Base-by-base conservation (phyloP, 495 filamentous ascomycete species). In the Neurospora intermedia region DNA sequence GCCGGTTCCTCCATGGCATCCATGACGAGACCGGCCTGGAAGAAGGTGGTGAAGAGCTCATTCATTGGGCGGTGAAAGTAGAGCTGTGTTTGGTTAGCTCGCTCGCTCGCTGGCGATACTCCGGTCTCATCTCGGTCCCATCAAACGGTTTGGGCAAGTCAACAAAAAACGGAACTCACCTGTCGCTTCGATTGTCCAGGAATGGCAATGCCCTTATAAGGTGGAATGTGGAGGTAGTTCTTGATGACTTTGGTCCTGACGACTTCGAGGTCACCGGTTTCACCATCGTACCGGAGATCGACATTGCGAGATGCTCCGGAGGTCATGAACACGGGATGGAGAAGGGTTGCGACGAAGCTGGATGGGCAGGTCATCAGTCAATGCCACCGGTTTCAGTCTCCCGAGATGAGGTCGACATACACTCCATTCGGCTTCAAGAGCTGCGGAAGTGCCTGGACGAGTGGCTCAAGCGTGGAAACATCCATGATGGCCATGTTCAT, bases 401-500 rank as follows among this genome's bases (percentile, higher is more conserved):
- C 13, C 31, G 46, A 40, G 2, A 59, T 31, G 70, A 35, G n/a
- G 13, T 1, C 10, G 6, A 80, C 81, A 69, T 77, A 84, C 82
- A 82, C 76, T 40, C 82, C 83, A n/a, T 75, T 75, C 39, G 77
- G 77, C 31, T 75, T 78, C 54, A 85, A 73, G 10, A 85, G 74
- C 27, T 73, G 74, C 0, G 80, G 75, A 20, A 85, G 75, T 3
- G 79, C 77, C 39, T 72, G 43, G n/a, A 76, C 83, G 3, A 85
- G 75, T 27, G 79, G 77, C 13, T 78, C 77, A 16, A 85, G 73
- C 0, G 74, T 77, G n/a, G 80, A 73, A 13, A 85, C 70, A 69
- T 85, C 83, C 83, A 85, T 85, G 20, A 84, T 74, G 18, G 83
- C 83, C 82, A 85, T 85, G 74, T 84, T 85, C 69, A 82, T 79